A percentile compares a stretch with the other conserved stretches of the same genome.
Evolutionary conservation across 2,329 filamentous ascomycete species (phyloP).

Genomic region (Apiospora rasikravindrae): DNA sequence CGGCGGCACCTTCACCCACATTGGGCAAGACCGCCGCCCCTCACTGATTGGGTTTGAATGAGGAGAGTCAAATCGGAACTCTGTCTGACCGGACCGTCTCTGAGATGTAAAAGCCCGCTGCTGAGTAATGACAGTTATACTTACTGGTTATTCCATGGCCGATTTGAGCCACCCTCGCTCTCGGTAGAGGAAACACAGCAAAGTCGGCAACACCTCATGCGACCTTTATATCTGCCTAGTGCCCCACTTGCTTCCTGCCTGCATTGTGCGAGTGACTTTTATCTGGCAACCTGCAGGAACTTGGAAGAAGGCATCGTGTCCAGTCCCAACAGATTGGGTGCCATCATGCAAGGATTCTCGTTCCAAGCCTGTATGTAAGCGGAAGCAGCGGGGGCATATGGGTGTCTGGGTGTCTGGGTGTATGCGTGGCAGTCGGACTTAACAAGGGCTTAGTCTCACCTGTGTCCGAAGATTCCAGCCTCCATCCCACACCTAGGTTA

Average conservation of each 20-base stretch:
- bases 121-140: not conserved
- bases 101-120: not conserved
- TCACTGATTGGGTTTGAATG: not conserved
- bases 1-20: not conserved
- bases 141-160: not conserved
- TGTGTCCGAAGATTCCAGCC: not conserved
- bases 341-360: not conserved
- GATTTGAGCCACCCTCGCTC: not conserved
- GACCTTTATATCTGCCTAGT: not conserved
- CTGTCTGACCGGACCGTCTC: not conserved
- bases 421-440: conserved; percentile 4
- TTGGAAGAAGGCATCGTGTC: not conserved
- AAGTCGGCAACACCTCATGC: not conserved
- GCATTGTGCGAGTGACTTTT: not conserved
- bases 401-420: not conserved
- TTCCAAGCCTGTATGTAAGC: not conserved
- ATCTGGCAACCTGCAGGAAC: not conserved
- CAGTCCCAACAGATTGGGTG: not conserved
- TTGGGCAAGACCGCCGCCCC: not conserved
- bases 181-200: not conserved
- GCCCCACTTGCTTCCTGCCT: not conserved
- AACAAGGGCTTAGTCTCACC: conserved; percentile 7
- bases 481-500: not conserved
- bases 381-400: not conserved
- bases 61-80: not conserved